Evolutionary conservation across 305 asterid genomes (phyloP).

Genomic region (Solanum hybrid): DNA sequence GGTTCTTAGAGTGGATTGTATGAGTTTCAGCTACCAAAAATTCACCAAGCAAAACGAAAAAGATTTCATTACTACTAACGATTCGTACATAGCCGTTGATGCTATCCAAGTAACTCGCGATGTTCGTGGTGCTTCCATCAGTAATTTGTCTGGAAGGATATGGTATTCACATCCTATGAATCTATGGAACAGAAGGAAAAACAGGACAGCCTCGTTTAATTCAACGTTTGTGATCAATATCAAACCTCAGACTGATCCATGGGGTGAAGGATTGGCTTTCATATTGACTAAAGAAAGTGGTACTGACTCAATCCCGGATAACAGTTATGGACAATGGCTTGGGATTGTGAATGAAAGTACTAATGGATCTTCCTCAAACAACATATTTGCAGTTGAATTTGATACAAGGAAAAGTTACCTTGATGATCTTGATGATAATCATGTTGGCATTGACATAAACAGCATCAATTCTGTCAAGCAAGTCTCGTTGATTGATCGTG

Average conservation of each 20-base stretch:
- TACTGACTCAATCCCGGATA: neutral
- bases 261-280: conserved; percentile 16
- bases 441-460: conserved; percentile 12
- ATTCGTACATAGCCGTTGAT: neutral
- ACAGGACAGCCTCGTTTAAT: conserved; percentile 1
- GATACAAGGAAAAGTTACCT: conserved; percentile 8
- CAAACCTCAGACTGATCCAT: neutral
- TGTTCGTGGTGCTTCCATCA: neutral
- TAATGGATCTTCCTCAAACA: neutral
- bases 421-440: conserved; percentile 14
- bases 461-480: conserved; percentile 3
- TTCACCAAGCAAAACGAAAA: neutral
- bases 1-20: neutral
- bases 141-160: conserved; percentile 6
- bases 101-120: conserved; percentile 8
- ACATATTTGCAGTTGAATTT: conserved; percentile 7
- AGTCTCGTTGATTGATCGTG: neutral
- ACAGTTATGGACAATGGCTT: conserved; percentile 9
- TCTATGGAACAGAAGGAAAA: conserved; percentile 7
- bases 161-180: conserved; percentile 4
- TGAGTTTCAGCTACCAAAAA: conserved; percentile 2
- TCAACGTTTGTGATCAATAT: conserved; percentile 8
- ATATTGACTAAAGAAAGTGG: conserved; percentile 8
- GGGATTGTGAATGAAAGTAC: conserved; percentile 9
- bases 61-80: neutral